phyloP scores from a whole-genome alignment of 1,284 basidiomycete genomes.

The Ganoderma boninense region DNA sequence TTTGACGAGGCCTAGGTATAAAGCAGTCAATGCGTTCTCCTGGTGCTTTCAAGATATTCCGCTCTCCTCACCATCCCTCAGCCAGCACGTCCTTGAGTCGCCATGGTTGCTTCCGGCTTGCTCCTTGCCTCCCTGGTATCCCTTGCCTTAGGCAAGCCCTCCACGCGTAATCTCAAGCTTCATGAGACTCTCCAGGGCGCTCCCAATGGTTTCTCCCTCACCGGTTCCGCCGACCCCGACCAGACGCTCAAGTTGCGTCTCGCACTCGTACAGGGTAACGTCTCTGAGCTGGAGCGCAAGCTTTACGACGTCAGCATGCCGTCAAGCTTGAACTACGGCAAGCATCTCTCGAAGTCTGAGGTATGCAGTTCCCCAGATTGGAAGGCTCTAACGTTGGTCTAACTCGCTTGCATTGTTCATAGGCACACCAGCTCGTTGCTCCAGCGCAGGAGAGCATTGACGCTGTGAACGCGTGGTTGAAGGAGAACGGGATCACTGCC shows the following conservation, averaged over 20 bases:
- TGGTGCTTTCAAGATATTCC: background rate
- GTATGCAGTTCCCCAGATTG: conserved; percentile 29
- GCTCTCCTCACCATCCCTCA: background rate
- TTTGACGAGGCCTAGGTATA: conserved; percentile 3
- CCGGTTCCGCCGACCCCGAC: conserved; percentile 38
- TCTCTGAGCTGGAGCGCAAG: conserved; percentile 45
- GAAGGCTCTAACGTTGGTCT: background rate
- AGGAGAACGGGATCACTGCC: conserved; percentile 44
- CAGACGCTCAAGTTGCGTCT: conserved; percentile 43
- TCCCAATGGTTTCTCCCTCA: conserved; percentile 41
- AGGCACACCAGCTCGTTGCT: conserved; percentile 50
- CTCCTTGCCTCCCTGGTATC: conserved; percentile 37
- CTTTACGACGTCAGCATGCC: conserved; percentile 48
- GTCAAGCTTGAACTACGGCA: conserved; percentile 42
- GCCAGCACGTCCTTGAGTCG: conserved; percentile 9
- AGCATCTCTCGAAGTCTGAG: conserved; percentile 45
- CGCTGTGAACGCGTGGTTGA: conserved; percentile 49
- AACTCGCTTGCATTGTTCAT: background rate
- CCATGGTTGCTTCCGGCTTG: conserved; percentile 34
- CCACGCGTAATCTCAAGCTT: conserved; percentile 37
- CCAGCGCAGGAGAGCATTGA: conserved; percentile 45
- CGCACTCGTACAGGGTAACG: conserved; percentile 45
- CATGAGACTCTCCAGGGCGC: conserved; percentile 39
- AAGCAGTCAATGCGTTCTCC: background rate
- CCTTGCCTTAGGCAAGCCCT: conserved; percentile 38